Evolutionary conservation across 1,284 basidiomycete genomes (phyloP).

Genomic region (Heterobasidion occidentale): DNA sequence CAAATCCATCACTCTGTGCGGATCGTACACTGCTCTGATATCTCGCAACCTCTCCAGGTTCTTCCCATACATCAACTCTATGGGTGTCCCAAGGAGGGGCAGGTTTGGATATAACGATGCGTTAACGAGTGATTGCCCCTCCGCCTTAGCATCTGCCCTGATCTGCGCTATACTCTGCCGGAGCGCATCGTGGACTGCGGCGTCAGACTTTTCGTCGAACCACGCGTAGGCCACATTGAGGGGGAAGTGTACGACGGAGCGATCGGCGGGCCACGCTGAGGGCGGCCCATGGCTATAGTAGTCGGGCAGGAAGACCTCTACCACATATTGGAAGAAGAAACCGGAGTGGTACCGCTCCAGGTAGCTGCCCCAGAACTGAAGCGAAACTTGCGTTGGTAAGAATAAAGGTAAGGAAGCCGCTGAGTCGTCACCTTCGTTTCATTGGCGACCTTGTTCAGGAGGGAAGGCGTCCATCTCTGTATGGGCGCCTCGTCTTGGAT

Average conservation of each 20-base stretch:
- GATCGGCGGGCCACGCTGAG: conserved; percentile 10
- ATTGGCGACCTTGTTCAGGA: not conserved
- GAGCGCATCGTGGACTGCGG: not conserved
- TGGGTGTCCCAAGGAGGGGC: conserved; percentile 24
- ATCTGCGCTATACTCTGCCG: conserved; percentile 17
- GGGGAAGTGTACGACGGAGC: conserved; percentile 5
- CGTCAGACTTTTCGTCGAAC: conserved; percentile 1
- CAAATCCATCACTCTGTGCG: conserved; percentile 45
- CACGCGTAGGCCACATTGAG: not conserved
- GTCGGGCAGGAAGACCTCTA: conserved; percentile 8
- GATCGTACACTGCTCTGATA: conserved; percentile 38
- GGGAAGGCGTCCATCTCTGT: not conserved
- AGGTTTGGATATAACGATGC: conserved; percentile 34
- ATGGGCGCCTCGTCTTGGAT: not conserved
- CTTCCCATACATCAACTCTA: conserved; percentile 45
- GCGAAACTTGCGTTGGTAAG: not conserved
- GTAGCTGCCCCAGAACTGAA: conserved; percentile 7
- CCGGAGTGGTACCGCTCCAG: not conserved
- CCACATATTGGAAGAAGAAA: conserved; percentile 1
- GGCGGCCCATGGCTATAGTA: conserved; percentile 3
- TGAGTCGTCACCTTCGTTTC: not conserved
- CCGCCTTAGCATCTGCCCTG: conserved; percentile 26
- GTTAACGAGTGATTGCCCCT: conserved; percentile 32
- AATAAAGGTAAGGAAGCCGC: not conserved
- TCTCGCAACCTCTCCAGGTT: conserved; percentile 31